Base-by-base conservation (phyloP, 2,329 filamentous ascomycete genomes). In the Fonsecaea erecta region DNA sequence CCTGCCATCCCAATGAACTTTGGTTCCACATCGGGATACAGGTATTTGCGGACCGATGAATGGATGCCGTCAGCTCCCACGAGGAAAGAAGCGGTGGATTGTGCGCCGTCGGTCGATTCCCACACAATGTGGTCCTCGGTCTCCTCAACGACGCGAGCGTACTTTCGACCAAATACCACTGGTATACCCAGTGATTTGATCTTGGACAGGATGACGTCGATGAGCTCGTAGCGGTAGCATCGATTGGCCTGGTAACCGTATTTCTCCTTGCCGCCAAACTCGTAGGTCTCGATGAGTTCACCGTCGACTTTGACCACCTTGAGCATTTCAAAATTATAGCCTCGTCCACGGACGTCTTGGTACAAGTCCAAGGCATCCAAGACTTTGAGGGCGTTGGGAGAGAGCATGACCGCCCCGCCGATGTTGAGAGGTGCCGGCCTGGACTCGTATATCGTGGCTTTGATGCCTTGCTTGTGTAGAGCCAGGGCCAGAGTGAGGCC, bases 51-150 rank as follows among this genome's bases (percentile, higher is more conserved):
- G 0, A 88, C 83, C 0, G 75, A 77, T 0, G 85, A 87, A 71
- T 88, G 84, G 56, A 88, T 88, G 0, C 86, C 86, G 64, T 88
- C 86, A 0, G 84, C 83, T 0, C 85, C 86, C 16, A 88, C 76
- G 0, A 88, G 78, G 12, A 85, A 71, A 1, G 75, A 69, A 4
- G 60, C 46, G 0, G 83, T 81, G 0, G 69, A 73, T 1, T 70
- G 75, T 0, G 71, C 75, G 0, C 76, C 76, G 1, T 82, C 84
- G 60, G 85, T 81, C 0, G 73, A 73, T 62, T 87, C 84, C 12
- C 77, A 77, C 68, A 82, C 83, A 0, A 74, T 78, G 0, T 86
- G 82, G 0, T 72, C 72, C 0, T 77, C 62, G 0, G 77, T 74
- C 0, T 74, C 75, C 0, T 72, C 70, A 1, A 80, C 63, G 2